phyloP scores from a whole-genome alignment of 2,329 filamentous ascomycete genomes.

The Amylocarpus encephaloides region DNA sequence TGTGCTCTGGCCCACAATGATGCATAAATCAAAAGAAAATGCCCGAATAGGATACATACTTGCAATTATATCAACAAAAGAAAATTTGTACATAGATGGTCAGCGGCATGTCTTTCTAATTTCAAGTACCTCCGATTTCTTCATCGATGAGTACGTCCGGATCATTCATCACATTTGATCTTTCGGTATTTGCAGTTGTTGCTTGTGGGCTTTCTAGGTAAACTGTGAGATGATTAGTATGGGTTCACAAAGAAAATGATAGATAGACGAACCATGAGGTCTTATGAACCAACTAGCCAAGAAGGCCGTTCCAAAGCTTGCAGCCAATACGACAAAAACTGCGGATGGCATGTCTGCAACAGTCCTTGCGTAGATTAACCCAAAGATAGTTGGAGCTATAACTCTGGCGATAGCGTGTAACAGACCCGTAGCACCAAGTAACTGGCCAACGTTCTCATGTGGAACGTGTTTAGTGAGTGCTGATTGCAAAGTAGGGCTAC shows the following conservation, averaged over 20 bases:
- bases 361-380: constrained; percentile 76
- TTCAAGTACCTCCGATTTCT: constrained; percentile 6
- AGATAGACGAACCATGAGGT: constrained; percentile 59
- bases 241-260: background rate
- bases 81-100: background rate
- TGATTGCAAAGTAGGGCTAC: constrained; percentile 76
- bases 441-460: constrained; percentile 69
- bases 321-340: constrained; percentile 69
- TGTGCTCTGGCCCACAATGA: background rate
- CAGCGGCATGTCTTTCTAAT: background rate
- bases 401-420: constrained; percentile 78
- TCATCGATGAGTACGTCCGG: constrained; percentile 7
- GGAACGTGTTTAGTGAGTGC: constrained; percentile 88
- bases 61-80: background rate
- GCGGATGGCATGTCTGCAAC: constrained; percentile 73
- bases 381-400: constrained; percentile 75
- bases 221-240: constrained; percentile 6
- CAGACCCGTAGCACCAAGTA: constrained; percentile 83
- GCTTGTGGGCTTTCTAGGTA: constrained; percentile 5
- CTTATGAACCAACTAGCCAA: constrained; percentile 63
- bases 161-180: background rate
- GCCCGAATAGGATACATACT: background rate
- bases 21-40: background rate
- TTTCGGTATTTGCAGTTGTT: background rate
- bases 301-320: constrained; percentile 61